Conservation (phyloP, 352 stramenopile species). For the Phytopythium vexans region DNA sequence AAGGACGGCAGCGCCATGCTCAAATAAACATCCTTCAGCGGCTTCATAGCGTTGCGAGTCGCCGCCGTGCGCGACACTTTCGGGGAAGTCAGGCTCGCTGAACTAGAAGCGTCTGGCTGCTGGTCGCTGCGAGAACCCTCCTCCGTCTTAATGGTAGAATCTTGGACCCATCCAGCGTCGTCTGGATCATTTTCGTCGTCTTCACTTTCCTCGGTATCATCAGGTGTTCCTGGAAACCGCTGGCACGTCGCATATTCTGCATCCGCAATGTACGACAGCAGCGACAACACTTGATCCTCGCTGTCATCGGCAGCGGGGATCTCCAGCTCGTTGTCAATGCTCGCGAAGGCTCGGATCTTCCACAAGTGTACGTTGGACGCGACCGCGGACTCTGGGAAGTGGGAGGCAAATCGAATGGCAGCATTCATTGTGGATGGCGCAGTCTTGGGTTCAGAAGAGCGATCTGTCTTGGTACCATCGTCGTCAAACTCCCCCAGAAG, state of each 20-base stretch:
- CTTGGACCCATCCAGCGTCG: constrained; percentile 4
- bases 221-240: constrained; percentile 33
- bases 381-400: constrained; percentile 75
- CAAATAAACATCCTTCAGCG: constrained; percentile 59
- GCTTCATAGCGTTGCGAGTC: constrained; percentile 64
- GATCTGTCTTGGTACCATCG: not conserved
- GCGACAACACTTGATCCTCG: constrained; percentile 72
- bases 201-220: constrained; percentile 43
- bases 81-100: constrained; percentile 4
- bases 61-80: constrained; percentile 41
- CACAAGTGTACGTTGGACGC: constrained; percentile 77
- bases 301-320: constrained; percentile 60
- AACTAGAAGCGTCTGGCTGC: not conserved
- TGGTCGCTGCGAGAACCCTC: not conserved
- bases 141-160: constrained; percentile 16
- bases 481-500: constrained; percentile 33
- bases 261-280: constrained; percentile 83
- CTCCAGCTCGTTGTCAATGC: constrained; percentile 37
- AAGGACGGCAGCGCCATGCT: constrained; percentile 69
- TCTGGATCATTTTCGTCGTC: constrained; percentile 45
- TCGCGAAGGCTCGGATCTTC: constrained; percentile 73
- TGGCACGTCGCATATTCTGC: constrained; percentile 78
- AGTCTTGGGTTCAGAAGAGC: not conserved
- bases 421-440: constrained; percentile 16
- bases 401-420: constrained; percentile 76